Evolutionary conservation across 768 basidiomycete genomes (phyloP).

Genomic region (Coprinellus aureogranulatus): DNA sequence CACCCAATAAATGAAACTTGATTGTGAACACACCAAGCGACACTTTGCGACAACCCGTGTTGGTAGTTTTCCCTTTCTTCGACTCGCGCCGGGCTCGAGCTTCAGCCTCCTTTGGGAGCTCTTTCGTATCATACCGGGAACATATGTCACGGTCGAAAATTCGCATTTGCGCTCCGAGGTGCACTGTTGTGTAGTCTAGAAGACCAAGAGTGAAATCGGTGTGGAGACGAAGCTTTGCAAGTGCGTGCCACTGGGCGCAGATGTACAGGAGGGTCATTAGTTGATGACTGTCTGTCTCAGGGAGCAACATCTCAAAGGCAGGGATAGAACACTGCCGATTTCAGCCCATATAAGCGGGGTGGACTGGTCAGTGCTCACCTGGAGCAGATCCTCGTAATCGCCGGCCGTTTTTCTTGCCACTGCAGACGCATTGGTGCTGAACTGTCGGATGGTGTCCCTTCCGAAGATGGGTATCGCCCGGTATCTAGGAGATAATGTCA

Average conservation of each 20-base stretch:
- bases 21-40: not conserved
- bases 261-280: constrained; percentile 1
- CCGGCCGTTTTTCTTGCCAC: constrained; percentile 25
- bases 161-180: not conserved
- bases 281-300: not conserved
- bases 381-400: constrained; percentile 33
- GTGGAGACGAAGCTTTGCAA: constrained; percentile 12
- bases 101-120: not conserved
- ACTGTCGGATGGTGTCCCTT: constrained; percentile 21
- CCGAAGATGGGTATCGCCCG: not conserved
- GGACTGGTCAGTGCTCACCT: constrained; percentile 23
- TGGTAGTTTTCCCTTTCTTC: not conserved
- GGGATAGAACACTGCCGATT: constrained; percentile 9
- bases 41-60: not conserved
- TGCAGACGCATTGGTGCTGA: constrained; percentile 23
- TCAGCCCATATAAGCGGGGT: no score
- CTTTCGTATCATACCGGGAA: no score
- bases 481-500: no score
- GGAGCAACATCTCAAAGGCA: constrained; percentile 6
- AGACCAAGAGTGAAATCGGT: constrained; percentile 2
- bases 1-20: not conserved
- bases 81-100: not conserved
- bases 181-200: not conserved
- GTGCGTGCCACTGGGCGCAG: constrained; percentile 6
- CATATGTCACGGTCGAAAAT: not conserved